phyloP scores from a whole-genome alignment of 208 protist genomes.

The Leishmania lainsoni region DNA sequence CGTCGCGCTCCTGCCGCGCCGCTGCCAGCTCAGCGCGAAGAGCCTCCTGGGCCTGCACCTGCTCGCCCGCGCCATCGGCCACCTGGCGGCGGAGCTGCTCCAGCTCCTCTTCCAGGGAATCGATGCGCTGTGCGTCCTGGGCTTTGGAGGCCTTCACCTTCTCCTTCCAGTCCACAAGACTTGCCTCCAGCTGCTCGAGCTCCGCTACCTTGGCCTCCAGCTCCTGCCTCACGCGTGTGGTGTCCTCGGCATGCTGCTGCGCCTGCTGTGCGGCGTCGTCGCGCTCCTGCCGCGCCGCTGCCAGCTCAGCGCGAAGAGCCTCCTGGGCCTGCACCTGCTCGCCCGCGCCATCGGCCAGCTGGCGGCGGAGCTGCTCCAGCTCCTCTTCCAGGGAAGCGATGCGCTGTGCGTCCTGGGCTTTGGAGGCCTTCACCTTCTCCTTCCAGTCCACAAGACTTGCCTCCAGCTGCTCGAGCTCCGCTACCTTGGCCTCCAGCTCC shows the following conservation, averaged over 20 bases:
- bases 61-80: constrained; percentile 10
- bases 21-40: constrained; percentile 12
- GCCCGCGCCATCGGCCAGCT: not conserved
- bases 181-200: constrained; percentile 23
- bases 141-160: constrained; percentile 64
- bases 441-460: not conserved
- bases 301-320: not conserved
- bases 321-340: not conserved
- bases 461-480: constrained; percentile 6
- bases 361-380: too few species aligned
- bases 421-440: not conserved
- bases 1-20: constrained; percentile 11
- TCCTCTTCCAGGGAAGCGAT: not conserved
- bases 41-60: not conserved
- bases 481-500: not conserved
- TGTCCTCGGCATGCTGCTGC: constrained; percentile 1
- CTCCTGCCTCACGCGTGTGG: not conserved
- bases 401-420: not conserved
- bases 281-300: not conserved
- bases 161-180: constrained; percentile 53
- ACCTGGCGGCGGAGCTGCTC: constrained; percentile 21
- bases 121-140: constrained; percentile 39
- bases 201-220: constrained; percentile 2
- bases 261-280: not conserved
- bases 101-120: constrained; percentile 11